Conservation (phyloP, 257 asterid species). For the Ophiorrhiza pumila region DNA sequence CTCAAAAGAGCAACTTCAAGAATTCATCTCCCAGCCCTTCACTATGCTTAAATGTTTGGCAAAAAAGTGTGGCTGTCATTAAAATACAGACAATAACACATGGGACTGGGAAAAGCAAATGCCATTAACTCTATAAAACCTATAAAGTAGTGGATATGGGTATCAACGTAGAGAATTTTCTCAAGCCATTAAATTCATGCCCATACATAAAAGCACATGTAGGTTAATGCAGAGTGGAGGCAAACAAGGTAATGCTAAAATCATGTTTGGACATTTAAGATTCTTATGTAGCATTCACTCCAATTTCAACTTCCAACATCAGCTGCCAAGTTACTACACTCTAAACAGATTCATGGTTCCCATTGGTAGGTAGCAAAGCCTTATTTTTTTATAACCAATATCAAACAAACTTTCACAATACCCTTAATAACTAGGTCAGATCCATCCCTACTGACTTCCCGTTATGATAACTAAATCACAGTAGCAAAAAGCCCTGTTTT, state of each 20-base stretch:
- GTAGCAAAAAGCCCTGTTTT: too few species aligned
- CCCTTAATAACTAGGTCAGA: background rate
- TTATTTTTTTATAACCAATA: too few species aligned
- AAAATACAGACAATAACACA: background rate
- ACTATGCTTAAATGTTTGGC: background rate
- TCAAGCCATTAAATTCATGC: background rate
- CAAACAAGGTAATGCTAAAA: background rate
- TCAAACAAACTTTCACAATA: background rate
- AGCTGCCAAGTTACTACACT: background rate
- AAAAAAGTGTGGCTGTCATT: background rate
- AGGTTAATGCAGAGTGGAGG: too few species aligned
- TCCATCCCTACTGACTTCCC: background rate
- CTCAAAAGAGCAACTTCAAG: background rate
- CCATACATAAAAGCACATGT: background rate
- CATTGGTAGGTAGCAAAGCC: background rate
- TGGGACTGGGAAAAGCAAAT: background rate
- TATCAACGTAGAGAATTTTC: background rate
- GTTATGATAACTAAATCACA: background rate
- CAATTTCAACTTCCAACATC: background rate
- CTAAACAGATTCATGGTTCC: background rate
- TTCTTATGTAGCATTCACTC: background rate
- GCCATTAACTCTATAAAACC: background rate
- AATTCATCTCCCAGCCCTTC: background rate
- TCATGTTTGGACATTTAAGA: background rate
- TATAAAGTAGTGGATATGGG: background rate